Conservation (phyloP, 108 stramenopile genomes). For the Skeletonema marinoi region DNA sequence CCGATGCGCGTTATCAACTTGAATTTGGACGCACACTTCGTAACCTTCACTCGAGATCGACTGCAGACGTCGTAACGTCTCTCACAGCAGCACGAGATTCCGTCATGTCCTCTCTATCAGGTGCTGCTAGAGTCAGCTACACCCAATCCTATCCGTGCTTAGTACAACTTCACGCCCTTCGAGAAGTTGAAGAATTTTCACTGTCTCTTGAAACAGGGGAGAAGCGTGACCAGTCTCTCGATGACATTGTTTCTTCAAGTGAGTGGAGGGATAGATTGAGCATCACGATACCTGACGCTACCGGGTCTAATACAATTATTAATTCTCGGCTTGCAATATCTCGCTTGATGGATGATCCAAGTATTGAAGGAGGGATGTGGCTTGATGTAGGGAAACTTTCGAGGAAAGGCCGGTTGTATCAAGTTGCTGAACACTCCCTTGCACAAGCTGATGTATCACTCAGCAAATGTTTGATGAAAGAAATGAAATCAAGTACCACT, state of each 20-base stretch:
- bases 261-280: constrained; percentile 57
- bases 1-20: constrained; percentile 50
- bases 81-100: constrained; percentile 59
- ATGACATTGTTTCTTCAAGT: constrained; percentile 45
- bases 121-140: constrained; percentile 80
- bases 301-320: constrained; percentile 56
- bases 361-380: constrained; percentile 74
- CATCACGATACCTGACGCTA: constrained; percentile 32
- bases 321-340: constrained; percentile 75
- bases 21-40: constrained; percentile 69
- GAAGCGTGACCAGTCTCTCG: constrained; percentile 20
- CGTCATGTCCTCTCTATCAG: constrained; percentile 68
- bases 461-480: constrained; percentile 17
- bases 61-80: constrained; percentile 20
- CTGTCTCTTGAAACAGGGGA: constrained; percentile 16
- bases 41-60: constrained; percentile 44
- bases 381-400: constrained; percentile 69
- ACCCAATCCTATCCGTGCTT: constrained; percentile 66
- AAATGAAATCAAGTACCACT: background rate
- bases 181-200: constrained; percentile 74
- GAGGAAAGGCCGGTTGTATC: constrained; percentile 58
- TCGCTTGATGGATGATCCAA: constrained; percentile 55
- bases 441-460: constrained; percentile 61
- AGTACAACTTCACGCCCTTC: constrained; percentile 67
- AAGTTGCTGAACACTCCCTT: constrained; percentile 69